These are phyloP conservation scores for Gossypium davidsonii DNA, from an alignment of 441 rosid genomes.

Conservation along the genomic window DNA sequence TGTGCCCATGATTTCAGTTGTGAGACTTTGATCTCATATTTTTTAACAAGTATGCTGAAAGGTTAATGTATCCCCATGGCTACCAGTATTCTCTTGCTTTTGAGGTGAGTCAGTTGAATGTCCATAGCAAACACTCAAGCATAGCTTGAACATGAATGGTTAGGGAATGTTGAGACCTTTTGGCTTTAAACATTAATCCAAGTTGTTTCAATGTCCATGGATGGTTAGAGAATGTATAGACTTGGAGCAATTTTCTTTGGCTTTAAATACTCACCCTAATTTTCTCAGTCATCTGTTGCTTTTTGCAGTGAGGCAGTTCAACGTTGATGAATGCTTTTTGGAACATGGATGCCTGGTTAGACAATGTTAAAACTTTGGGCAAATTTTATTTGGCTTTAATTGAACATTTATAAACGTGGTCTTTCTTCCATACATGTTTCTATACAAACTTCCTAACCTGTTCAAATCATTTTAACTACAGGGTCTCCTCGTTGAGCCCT, in stretches of 20 bases:
- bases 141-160: not conserved
- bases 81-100: not conserved
- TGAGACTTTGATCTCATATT: too few species aligned
- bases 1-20: not conserved
- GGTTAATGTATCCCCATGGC: not conserved
- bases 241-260: not conserved
- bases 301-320: too few species aligned
- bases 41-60: too few species aligned
- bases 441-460: not conserved
- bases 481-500: slow-evolving; percentile 49
- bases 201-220: too few species aligned
- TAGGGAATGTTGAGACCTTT: not conserved
- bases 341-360: not conserved
- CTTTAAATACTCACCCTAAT: not conserved
- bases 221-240: not conserved
- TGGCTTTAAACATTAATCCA: too few species aligned
- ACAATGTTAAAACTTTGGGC: not conserved
- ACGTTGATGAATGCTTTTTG: too few species aligned
- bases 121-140: not conserved
- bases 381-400: not conserved
- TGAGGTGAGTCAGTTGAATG: not conserved
- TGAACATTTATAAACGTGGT: not conserved
- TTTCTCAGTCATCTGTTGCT: too few species aligned
- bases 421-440: not conserved
- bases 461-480: slow-evolving; percentile 11